These are phyloP conservation scores for Epithele typhae DNA, from an alignment of 768 basidiomycete species.

Conservation along the genomic window DNA sequence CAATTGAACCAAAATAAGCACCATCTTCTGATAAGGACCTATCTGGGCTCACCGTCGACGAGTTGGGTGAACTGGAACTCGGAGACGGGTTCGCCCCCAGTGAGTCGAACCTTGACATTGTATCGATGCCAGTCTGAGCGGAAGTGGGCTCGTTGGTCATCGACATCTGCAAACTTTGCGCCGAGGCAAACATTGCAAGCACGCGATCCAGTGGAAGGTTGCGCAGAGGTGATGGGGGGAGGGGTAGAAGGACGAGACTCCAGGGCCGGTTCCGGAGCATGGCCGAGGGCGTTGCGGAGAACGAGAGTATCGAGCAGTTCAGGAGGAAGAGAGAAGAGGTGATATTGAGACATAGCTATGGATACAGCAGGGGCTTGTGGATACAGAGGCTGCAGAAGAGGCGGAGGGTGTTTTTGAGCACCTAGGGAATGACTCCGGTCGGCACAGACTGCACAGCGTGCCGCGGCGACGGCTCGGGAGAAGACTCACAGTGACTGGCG, in stretches of 20 bases:
- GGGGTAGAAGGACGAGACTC: slow-evolving; percentile 27
- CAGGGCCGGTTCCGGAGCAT: slow-evolving; percentile 26
- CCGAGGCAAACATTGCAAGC: slow-evolving; percentile 74
- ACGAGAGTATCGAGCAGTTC: slow-evolving; percentile 68
- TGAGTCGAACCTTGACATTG: slow-evolving; percentile 82
- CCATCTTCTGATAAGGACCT: neutral
- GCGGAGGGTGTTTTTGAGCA: neutral
- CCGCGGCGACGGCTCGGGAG: slow-evolving; percentile 11
- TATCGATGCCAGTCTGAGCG: slow-evolving; percentile 98
- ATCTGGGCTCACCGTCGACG: slow-evolving; percentile 61
- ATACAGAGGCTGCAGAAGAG: neutral
- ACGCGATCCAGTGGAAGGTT: slow-evolving; percentile 37
- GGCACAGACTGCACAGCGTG: neutral
- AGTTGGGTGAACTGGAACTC: slow-evolving; percentile 73
- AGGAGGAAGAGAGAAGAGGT: slow-evolving; percentile 68
- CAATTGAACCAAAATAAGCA: neutral
- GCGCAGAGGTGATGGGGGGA: slow-evolving; percentile 28
- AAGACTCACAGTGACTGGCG: slow-evolving; percentile 7
- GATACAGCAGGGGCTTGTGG: slow-evolving; percentile 2
- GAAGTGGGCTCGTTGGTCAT: slow-evolving; percentile 83
- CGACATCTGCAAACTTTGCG: slow-evolving; percentile 63
- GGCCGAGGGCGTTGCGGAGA: slow-evolving; percentile 56
- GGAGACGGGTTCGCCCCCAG: slow-evolving; percentile 56
- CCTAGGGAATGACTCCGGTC: slow-evolving; percentile 9
- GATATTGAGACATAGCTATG: slow-evolving; percentile 33